phyloP scores from a whole-genome alignment of 2,329 filamentous ascomycete species.

The Cucurbitaria berberidis region DNA sequence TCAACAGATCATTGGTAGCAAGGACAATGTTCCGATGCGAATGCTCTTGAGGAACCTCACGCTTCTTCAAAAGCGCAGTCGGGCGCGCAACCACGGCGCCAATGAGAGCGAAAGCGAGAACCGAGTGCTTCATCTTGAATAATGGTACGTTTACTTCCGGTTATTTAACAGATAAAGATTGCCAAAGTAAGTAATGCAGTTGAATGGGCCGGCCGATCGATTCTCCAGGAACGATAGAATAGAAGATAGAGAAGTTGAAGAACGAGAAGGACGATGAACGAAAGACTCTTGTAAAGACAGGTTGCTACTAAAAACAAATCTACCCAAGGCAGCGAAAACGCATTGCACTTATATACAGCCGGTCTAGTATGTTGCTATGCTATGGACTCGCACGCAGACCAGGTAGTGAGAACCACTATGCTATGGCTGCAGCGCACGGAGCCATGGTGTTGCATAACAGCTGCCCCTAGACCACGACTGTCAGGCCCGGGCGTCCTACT shows the following conservation, averaged over 20 bases:
- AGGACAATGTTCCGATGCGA: conserved; percentile 60
- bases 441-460: conserved; percentile 29
- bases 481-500: conserved; percentile 15
- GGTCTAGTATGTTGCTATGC: conserved; percentile 2
- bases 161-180: conserved; percentile 5
- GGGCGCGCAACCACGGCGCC: conserved; percentile 39
- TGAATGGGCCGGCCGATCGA: conserved; percentile 44
- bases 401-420: conserved; percentile 14
- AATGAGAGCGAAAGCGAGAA: conserved; percentile 39
- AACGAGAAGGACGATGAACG: conserved; percentile 28
- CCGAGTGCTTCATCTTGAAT: conserved; percentile 43
- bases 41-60: conserved; percentile 65
- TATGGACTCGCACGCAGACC: conserved; percentile 18
- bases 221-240: conserved; percentile 49
- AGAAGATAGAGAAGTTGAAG: conserved; percentile 30
- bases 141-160: conserved; percentile 3
- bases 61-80: conserved; percentile 36
- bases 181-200: conserved; percentile 13
- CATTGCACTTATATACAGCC: conserved; percentile 40
- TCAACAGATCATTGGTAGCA: conserved; percentile 53
- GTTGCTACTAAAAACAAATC: conserved; percentile 21
- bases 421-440: conserved; percentile 12
- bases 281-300: conserved; percentile 33
- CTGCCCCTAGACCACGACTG: conserved; percentile 24
- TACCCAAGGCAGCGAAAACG: conserved; percentile 14